A percentile compares a stretch with the other conserved stretches of the same genome.
These are phyloP conservation scores for Nephelium lappaceum DNA, from an alignment of 345 rosid species.

Conservation along the genomic window DNA sequence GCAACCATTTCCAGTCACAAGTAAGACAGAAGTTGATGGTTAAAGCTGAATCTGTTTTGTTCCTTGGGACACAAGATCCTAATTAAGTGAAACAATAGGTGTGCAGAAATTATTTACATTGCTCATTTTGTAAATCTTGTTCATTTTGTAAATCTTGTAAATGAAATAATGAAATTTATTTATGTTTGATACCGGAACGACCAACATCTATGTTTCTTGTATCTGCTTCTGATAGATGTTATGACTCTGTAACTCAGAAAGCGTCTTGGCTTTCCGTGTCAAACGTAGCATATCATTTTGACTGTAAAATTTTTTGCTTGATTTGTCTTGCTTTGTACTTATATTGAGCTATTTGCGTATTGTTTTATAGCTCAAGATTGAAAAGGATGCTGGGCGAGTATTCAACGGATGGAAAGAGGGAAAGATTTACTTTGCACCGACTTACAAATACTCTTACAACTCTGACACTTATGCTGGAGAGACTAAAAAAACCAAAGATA, in stretches of 20 bases:
- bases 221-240: neutral
- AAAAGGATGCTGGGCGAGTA: slow-evolving; percentile 86
- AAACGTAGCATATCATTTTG: too few species aligned
- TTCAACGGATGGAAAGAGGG: slow-evolving; percentile 94
- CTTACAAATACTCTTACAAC: slow-evolving; percentile 84
- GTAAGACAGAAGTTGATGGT: neutral
- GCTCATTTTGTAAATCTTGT: too few species aligned
- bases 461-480: slow-evolving; percentile 88
- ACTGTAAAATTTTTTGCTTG: neutral
- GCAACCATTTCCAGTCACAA: neutral
- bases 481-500: slow-evolving; percentile 53
- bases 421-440: slow-evolving; percentile 83
- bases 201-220: neutral
- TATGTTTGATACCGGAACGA: neutral
- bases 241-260: neutral
- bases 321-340: slow-evolving; percentile 5
- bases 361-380: slow-evolving; percentile 72
- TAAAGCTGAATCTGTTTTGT: neutral
- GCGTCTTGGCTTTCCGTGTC: neutral
- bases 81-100: neutral
- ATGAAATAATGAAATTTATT: neutral
- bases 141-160: neutral
- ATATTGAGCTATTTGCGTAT: neutral
- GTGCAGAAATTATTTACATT: neutral
- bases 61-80: neutral